Percentiles rank a stretch among this genome's conserved stretches.
Evolutionary conservation across 495 filamentous ascomycete species (phyloP).

Genomic region (Daldinia caldariorum): DNA sequence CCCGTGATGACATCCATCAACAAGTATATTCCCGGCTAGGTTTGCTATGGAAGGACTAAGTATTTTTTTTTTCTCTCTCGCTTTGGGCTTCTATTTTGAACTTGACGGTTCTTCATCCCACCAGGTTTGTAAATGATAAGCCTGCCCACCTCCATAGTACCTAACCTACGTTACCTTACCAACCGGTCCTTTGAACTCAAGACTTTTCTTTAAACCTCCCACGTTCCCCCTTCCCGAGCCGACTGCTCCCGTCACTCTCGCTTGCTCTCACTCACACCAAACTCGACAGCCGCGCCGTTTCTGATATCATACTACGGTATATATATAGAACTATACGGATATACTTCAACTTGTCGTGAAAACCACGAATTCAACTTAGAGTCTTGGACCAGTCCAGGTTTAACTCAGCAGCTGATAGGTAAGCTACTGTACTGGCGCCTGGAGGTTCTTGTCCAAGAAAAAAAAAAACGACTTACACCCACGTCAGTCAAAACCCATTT

Average conservation of each 20-base stretch:
- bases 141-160: constrained; percentile 35
- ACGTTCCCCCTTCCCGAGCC: constrained; percentile 40
- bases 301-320: constrained; percentile 1
- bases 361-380: constrained; percentile 13
- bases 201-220: constrained; percentile 41
- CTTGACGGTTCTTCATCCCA: constrained; percentile 35
- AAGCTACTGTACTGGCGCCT: constrained; percentile 21
- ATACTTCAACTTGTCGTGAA: not conserved
- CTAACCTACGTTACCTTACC: constrained; percentile 23
- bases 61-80: constrained; percentile 33
- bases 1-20: constrained; percentile 47
- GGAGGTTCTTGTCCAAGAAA: constrained; percentile 24
- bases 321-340: constrained; percentile 25
- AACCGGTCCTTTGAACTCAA: constrained; percentile 30
- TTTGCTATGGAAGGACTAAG: constrained; percentile 46
- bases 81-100: constrained; percentile 43
- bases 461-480: constrained; percentile 40
- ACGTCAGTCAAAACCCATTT: constrained; percentile 37
- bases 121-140: constrained; percentile 41
- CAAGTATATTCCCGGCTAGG: constrained; percentile 47
- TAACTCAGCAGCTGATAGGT: constrained; percentile 22
- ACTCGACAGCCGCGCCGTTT: constrained; percentile 17
- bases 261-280: constrained; percentile 18
- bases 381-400: constrained; percentile 23
- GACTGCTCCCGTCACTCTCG: constrained; percentile 32